Percentiles rank a stretch among this genome's conserved stretches.
These are phyloP conservation scores for Hypholoma sublateritium DNA, from an alignment of 768 basidiomycete species.

Conservation along the genomic window DNA sequence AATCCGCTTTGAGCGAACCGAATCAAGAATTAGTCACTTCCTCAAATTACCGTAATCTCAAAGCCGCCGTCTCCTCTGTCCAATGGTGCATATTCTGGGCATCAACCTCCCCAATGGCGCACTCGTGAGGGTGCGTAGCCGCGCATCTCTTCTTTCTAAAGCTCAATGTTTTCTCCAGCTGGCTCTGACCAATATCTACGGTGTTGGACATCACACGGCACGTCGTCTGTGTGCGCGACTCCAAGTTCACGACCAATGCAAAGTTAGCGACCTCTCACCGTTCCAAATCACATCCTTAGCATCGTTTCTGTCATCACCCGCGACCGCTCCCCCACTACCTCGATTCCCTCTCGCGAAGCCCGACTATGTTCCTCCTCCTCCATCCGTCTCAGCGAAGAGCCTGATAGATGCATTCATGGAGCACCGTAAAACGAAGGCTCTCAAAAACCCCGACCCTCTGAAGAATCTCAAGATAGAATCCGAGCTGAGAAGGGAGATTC, in stretches of 20 bases:
- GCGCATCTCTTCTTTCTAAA: background rate
- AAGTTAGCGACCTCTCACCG: conserved; percentile 79
- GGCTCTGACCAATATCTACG: conserved; percentile 90
- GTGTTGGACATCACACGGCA: conserved; percentile 75
- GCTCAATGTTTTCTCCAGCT: conserved; percentile 46
- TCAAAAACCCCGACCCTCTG: conserved; percentile 55
- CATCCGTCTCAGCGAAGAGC: conserved; percentile 36
- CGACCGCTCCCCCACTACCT: conserved; percentile 66
- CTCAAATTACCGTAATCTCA: background rate
- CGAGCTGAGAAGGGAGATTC: conserved; percentile 77
- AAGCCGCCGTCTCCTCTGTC: conserved; percentile 9
- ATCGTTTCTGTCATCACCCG: conserved; percentile 90
- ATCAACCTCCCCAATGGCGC: conserved; percentile 77
- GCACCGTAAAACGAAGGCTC: conserved; percentile 30
- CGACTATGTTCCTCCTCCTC: conserved; percentile 47
- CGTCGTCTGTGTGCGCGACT: conserved; percentile 87
- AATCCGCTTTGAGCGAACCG: conserved; percentile 8
- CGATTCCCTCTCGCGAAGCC: conserved; percentile 65
- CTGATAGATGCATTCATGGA: conserved; percentile 42
- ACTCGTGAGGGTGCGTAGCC: conserved; percentile 62
- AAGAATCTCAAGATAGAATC: conserved; percentile 82
- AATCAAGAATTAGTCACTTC: conserved; percentile 1
- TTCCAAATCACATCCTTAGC: conserved; percentile 90
- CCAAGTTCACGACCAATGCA: conserved; percentile 85
- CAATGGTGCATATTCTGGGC: conserved; percentile 88